Percentiles rank a stretch among this genome's conserved stretches.
Conservation (phyloP, 345 rosid genomes). For the Syzygium oleosum region DNA sequence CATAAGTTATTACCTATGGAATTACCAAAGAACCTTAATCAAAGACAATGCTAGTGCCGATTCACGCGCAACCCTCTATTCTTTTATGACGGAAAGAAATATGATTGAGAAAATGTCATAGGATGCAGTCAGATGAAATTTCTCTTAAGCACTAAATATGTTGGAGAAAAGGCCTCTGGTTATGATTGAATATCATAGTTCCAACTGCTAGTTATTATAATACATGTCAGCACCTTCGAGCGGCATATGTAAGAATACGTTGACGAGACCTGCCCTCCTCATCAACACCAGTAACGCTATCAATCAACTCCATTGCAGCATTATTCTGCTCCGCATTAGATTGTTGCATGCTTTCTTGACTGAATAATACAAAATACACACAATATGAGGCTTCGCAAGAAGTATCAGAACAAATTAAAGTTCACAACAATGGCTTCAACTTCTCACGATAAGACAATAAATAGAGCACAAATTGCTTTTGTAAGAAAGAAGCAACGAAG, state of each 20-base stretch:
- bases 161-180: neutral
- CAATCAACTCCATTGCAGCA: slow-evolving; percentile 86
- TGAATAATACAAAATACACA: slow-evolving; percentile 14
- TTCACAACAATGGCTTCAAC: neutral
- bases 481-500: neutral
- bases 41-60: neutral
- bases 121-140: neutral
- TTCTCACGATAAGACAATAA: neutral
- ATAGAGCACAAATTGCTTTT: neutral
- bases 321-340: slow-evolving; percentile 41
- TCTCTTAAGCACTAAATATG: neutral
- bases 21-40: neutral
- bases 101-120: neutral
- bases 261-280: slow-evolving; percentile 99
- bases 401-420: neutral
- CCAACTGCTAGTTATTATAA: neutral
- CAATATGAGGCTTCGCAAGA: neutral
- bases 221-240: slow-evolving; percentile 52
- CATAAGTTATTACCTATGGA: neutral
- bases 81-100: neutral
- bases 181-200: neutral
- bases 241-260: slow-evolving; percentile 92
- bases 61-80: neutral
- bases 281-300: slow-evolving; percentile 69
- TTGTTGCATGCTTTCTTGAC: slow-evolving; percentile 56